These are phyloP conservation scores for Citrus inodora DNA, from an alignment of 345 rosid species.

Conservation along the genomic window DNA sequence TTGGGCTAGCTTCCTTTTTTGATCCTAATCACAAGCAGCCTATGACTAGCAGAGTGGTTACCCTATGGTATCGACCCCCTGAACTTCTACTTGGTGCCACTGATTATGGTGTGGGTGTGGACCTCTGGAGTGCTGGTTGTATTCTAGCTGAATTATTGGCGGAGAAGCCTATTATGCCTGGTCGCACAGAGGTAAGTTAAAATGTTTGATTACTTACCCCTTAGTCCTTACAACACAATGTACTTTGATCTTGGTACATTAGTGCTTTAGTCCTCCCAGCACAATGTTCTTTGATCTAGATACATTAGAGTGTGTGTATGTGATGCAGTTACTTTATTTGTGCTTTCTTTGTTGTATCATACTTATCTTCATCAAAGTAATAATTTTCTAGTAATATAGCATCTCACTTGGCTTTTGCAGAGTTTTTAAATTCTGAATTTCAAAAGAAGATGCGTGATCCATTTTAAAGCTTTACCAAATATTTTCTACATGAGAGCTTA, in stretches of 20 bases:
- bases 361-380: background rate
- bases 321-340: background rate
- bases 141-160: slow-evolving; percentile 75
- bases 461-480: background rate
- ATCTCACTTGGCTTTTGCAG: background rate
- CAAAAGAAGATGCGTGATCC: background rate
- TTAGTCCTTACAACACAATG: background rate
- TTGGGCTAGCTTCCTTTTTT: slow-evolving; percentile 74
- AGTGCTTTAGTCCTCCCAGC: background rate
- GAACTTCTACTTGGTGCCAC: slow-evolving; percentile 93
- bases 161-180: slow-evolving; percentile 84
- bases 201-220: background rate
- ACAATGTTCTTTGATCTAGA: background rate
- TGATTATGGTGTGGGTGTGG: slow-evolving; percentile 72
- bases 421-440: slow-evolving; percentile 1
- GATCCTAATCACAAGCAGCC: slow-evolving; percentile 83
- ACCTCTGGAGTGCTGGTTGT: slow-evolving; percentile 89
- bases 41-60: slow-evolving; percentile 84
- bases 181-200: slow-evolving; percentile 67
- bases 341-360: background rate
- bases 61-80: slow-evolving; percentile 83
- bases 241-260: background rate
- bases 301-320: background rate
- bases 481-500: background rate
- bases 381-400: background rate